Base-by-base conservation (phyloP, 176 grass and related monocot genomes). In the Tillandsia fasciculata region DNA sequence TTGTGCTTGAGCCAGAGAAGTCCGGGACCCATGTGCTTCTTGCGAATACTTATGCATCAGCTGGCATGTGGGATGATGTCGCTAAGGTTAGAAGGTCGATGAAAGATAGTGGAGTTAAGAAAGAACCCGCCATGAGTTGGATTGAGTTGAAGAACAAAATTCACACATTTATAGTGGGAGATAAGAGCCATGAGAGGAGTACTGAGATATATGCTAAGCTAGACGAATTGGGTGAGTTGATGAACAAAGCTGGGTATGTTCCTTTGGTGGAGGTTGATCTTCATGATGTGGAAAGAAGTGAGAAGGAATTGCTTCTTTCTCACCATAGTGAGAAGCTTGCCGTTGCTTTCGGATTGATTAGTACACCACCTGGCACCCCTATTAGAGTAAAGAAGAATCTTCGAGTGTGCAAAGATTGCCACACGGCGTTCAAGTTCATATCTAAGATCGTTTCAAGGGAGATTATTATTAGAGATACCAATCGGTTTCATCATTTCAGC, bases 101-200 rank as follows among this genome's bases (percentile, higher is more conserved):
- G 93, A 82, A 78, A 70, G 77, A 90, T 22, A 81, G 63, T 56
- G 83, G 77, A 12, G 65, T 92, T 29, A 90, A 75, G 76, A 90
- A 96, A 76, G 79, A 97, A 53, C 81, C 84, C 66, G 93, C 86
- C 42, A 90, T 90, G 78, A 97, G 93, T 51, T 97, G 93, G 93
- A 80, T 97, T n/a, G 93, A 97, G 79, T 15, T 77, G 66, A 97
- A 92, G 78, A 82, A 87, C 65, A 83, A 72, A 74, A 84, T 92
- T 69, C 89, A 92, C 72, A 90, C 88, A 69, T 97, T 87, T 76
- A 81, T 87, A 72, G 89, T 90, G 13, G 86, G 86, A 50, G 91
- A 96, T 64, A 83, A 82, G 64, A 86, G 72, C 68, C 91, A 96
- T 64, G 72, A 64, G 14, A 88, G 77, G 65, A 80, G 84, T 49